Conservation (phyloP, 371 early-diverging fungal species). For the Massospora cicadina region DNA sequence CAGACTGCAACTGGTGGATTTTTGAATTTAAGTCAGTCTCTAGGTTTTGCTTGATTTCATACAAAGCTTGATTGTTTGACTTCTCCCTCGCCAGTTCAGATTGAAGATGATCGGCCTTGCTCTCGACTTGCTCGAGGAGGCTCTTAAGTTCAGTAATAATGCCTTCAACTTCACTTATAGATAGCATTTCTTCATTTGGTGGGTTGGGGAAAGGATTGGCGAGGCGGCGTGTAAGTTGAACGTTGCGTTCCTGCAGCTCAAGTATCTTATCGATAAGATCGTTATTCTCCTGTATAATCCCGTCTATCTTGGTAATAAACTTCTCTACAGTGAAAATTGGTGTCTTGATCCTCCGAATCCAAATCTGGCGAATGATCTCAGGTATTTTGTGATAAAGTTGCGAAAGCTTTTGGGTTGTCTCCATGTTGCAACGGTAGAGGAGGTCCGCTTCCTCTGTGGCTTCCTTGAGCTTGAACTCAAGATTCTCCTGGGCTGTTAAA, state of each 20-base stretch:
- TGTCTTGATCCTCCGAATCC: background rate
- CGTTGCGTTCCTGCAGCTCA: background rate
- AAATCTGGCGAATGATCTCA: background rate
- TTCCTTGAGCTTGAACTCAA: background rate
- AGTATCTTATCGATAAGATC: constrained; percentile 4
- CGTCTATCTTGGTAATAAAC: background rate
- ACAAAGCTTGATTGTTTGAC: background rate
- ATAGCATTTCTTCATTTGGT: background rate
- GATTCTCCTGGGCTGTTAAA: background rate
- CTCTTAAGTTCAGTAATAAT: background rate
- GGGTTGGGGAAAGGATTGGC: background rate
- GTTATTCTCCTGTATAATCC: background rate
- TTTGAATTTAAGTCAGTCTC: background rate
- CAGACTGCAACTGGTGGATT: background rate
- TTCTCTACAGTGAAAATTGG: background rate
- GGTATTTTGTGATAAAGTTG: background rate
- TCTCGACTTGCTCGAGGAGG: background rate
- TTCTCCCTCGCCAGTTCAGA: background rate
- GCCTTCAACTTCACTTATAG: background rate
- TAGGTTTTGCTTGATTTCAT: background rate
- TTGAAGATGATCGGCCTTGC: background rate
- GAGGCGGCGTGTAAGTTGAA: background rate
- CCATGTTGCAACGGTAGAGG: background rate
- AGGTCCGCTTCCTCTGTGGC: background rate
- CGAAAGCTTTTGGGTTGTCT: background rate